A percentile compares a stretch with the other conserved stretches of the same genome.
Evolutionary conservation across 768 basidiomycete species (phyloP).

Genomic region (Suillus spraguei): DNA sequence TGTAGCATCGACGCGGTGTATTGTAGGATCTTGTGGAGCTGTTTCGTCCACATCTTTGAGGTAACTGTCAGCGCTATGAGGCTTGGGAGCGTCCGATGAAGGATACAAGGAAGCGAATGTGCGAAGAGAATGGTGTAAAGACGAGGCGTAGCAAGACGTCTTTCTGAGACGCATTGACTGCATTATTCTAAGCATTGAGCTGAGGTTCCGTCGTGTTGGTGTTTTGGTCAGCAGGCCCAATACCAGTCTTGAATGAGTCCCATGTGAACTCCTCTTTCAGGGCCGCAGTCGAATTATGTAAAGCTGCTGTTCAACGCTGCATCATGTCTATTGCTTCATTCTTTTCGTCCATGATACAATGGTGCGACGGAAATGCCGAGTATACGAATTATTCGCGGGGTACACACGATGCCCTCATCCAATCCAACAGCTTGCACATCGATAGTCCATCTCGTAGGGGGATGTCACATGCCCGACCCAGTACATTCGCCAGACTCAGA

Average conservation of each 20-base stretch:
- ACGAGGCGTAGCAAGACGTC: not conserved
- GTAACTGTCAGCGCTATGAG: conserved; percentile 46
- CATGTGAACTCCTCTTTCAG: not conserved
- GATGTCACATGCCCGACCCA: not conserved
- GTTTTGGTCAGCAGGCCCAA: not conserved
- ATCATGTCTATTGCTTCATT: not conserved
- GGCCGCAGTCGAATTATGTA: not conserved
- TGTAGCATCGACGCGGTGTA: conserved; percentile 49
- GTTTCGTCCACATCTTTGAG: conserved; percentile 49
- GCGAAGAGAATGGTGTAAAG: not conserved
- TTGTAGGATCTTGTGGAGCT: conserved; percentile 40
- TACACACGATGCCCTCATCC: not conserved
- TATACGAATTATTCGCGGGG: not conserved
- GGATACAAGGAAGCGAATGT: not conserved
- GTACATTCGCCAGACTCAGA: not conserved
- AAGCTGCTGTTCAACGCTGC: not conserved
- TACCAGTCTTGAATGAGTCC: not conserved
- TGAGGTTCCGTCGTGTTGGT: not conserved
- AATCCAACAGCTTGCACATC: not conserved
- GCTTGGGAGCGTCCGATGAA: not conserved
- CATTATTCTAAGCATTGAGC: not conserved
- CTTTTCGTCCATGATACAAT: not conserved
- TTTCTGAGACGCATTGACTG: not conserved
- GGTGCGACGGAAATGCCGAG: not conserved
- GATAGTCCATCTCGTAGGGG: not conserved